phyloP scores from a whole-genome alignment of 2,329 filamentous ascomycete species.

The Sarocladium brachiariae region DNA sequence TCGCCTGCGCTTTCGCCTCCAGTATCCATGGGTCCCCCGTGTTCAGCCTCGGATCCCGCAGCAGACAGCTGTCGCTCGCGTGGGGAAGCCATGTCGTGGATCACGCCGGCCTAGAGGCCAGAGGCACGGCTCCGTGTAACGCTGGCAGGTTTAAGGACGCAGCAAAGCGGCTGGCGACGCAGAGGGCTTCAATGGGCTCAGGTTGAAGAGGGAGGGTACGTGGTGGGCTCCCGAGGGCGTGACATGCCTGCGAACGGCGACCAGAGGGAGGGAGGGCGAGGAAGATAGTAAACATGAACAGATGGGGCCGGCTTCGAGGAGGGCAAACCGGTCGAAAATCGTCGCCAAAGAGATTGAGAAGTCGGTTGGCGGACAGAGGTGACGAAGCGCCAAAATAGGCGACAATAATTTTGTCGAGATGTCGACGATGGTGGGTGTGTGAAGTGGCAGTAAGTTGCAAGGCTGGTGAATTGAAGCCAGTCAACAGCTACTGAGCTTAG shows the following conservation, averaged over 20 bases:
- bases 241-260: conserved; percentile 9
- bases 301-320: too few species aligned
- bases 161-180: not conserved
- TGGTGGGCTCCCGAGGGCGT: not conserved
- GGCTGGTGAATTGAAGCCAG: too few species aligned
- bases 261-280: too few species aligned
- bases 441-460: too few species aligned
- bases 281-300: too few species aligned
- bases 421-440: too few species aligned
- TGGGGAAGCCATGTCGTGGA: not conserved
- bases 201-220: conserved; percentile 1
- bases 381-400: too few species aligned
- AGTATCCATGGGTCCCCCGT: conserved; percentile 24
- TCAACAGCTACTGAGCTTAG: too few species aligned
- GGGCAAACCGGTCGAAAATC: too few species aligned
- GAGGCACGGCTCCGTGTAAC: not conserved
- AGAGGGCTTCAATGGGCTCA: not conserved
- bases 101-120: not conserved
- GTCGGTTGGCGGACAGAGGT: too few species aligned
- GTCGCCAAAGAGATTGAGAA: too few species aligned
- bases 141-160: not conserved
- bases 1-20: conserved; percentile 24
- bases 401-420: too few species aligned
- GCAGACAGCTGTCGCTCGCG: not conserved
- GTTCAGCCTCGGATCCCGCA: not conserved